These are phyloP conservation scores for Toxicodendron radicans DNA, from an alignment of 345 rosid genomes.

Conservation along the genomic window DNA sequence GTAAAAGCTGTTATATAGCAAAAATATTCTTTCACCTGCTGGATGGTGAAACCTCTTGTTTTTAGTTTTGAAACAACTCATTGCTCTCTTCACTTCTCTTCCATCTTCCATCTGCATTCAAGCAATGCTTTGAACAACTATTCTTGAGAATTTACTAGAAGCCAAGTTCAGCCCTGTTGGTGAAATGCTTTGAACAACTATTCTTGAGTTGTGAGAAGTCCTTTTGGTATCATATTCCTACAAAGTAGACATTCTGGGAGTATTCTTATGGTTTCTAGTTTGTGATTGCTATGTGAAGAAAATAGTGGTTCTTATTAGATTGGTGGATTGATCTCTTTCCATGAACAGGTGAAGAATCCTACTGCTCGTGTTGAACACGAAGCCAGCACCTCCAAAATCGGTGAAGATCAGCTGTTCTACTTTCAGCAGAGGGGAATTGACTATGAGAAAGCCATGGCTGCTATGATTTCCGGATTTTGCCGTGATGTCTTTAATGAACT, in stretches of 20 bases:
- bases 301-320: background rate
- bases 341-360: slow-evolving; percentile 76
- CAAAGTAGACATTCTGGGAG: background rate
- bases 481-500: slow-evolving; percentile 86
- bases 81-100: background rate
- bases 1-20: background rate
- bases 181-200: background rate
- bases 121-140: background rate
- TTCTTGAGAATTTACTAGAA: background rate
- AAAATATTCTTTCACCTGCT: background rate
- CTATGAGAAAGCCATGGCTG: slow-evolving; percentile 96
- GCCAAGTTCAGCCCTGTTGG: background rate
- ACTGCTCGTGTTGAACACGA: slow-evolving; percentile 91
- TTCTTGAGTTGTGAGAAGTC: background rate
- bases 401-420: slow-evolving; percentile 94
- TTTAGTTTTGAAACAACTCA: background rate
- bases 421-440: slow-evolving; percentile 96
- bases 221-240: background rate
- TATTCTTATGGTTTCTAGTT: background rate
- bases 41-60: background rate
- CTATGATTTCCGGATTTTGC: slow-evolving; percentile 94
- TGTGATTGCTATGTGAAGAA: background rate
- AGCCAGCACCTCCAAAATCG: slow-evolving; percentile 94
- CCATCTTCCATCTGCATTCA: background rate
- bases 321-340: too few species aligned